These are phyloP conservation scores for Fusarium sp. DNA, from an alignment of 2,329 filamentous ascomycete species.

Conservation along the genomic window DNA sequence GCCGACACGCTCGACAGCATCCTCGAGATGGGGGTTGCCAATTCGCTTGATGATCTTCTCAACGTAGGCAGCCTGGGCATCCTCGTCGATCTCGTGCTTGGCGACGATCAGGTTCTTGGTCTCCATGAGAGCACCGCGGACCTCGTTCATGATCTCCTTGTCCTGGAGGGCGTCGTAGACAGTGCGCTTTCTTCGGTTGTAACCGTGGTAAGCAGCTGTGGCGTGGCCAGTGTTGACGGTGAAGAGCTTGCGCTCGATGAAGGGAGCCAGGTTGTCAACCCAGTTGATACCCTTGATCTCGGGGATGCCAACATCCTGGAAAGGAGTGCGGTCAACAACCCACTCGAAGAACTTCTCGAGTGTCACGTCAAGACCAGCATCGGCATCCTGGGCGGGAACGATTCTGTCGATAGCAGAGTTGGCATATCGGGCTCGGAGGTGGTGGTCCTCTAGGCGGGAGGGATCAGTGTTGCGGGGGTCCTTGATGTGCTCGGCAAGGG, in stretches of 20 bases:
- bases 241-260: conserved; percentile 99
- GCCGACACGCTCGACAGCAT: conserved; percentile 94
- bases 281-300: conserved; percentile 90
- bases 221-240: conserved; percentile 99
- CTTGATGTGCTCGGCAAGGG: conserved; percentile 85
- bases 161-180: conserved; percentile 92
- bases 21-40: conserved; percentile 92
- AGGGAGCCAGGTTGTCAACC: conserved; percentile 91
- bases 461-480: conserved; percentile 77
- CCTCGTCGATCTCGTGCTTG: conserved; percentile 83
- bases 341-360: conserved; percentile 99
- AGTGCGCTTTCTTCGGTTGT: conserved; percentile 85
- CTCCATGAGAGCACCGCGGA: conserved; percentile 84
- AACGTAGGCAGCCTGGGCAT: conserved; percentile 88
- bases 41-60: conserved; percentile 93
- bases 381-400: conserved; percentile 87
- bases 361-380: conserved; percentile 88
- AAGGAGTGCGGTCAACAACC: conserved; percentile 92
- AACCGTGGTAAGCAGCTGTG: conserved; percentile 94
- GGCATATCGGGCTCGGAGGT: conserved; percentile 86
- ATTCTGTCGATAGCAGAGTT: conserved; percentile 99
- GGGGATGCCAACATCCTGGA: conserved; percentile 75
- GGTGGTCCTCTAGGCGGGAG: conserved; percentile 75
- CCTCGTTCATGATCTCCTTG: conserved; percentile 81
- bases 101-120: conserved; percentile 86